Evolutionary conservation across 306 rosid genomes (phyloP), one percentile per base, ranked within the genome.

Genomic region (Crataegus laevigata): DNA sequence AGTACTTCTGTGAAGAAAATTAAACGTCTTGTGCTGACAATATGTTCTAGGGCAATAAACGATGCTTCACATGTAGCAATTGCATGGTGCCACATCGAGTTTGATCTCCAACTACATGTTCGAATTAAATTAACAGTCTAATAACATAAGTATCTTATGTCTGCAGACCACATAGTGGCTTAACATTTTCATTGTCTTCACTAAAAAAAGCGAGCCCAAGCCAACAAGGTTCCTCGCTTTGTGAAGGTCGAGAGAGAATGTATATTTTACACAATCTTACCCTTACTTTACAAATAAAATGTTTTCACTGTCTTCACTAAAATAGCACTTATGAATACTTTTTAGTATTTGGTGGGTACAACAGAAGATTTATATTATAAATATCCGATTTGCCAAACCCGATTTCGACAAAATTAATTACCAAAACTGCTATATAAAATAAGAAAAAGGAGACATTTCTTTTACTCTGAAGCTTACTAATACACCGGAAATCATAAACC

Each of bases 391-490:
- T 34, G 52, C 40, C 68, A 68, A 72, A 65, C 69, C 81, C 38
- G 34, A 58, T 43, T 74, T 59, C 7, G 66, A 71, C 69, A 76
- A 55, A 72, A 66, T n/a, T 30, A 73, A 62, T 68, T 68, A 77
- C 36, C 77, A 80, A 69, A 78, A 80, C 75, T 58, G 69, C 69
- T 57, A 69, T 80, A 45, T 22, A 54, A 54, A 8, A n/a, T 54
- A 54, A 8, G 25, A 8, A 54, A 21, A 54, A 2, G 8, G 6
- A 66, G 68, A 25, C 58, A 11, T 67, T 45, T 12, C 32, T 66
- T 68, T 19, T 34, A 74, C 73, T 40, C 42, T 51, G 73, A 50
- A 36, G 69, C 24, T 61, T 73, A 60, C 26, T 61, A 50, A 29
- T 71, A 14, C 75, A 36, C 19, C 4, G 65, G 63, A 67, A 58